Conservation (phyloP, 1,284 basidiomycete genomes). For the Inonotus hispidus region DNA sequence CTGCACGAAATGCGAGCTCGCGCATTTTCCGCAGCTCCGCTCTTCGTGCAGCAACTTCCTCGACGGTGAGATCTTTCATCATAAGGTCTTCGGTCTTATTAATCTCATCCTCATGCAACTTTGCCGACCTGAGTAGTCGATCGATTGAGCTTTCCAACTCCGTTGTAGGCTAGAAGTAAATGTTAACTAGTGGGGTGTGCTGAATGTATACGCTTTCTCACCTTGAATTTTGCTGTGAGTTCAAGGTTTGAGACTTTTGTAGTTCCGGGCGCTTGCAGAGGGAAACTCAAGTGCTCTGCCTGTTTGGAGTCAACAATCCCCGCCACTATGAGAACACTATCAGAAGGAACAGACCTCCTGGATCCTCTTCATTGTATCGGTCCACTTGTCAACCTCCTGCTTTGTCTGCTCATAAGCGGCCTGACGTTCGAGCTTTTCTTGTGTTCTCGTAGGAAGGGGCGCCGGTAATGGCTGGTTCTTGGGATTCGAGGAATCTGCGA, state of each 20-base stretch:
- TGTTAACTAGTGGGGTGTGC: not conserved
- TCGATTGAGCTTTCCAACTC: conserved; percentile 78
- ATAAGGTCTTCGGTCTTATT: conserved; percentile 74
- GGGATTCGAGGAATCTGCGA: conserved; percentile 44
- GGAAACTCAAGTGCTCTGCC: conserved; percentile 91
- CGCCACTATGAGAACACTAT: not conserved
- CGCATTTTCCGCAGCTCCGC: conserved; percentile 83
- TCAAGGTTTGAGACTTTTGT: conserved; percentile 69
- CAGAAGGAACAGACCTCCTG: conserved; percentile 50
- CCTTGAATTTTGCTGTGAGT: conserved; percentile 79
- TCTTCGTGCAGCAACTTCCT: conserved; percentile 79
- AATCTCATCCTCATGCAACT: conserved; percentile 77
- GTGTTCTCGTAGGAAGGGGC: conserved; percentile 80
- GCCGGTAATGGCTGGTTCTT: conserved; percentile 66
- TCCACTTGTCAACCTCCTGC: conserved; percentile 92
- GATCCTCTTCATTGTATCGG: conserved; percentile 83
- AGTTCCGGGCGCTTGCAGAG: conserved; percentile 66
- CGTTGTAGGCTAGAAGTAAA: conserved; percentile 54
- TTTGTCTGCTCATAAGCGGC: conserved; percentile 94
- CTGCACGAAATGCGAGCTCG: conserved; percentile 92
- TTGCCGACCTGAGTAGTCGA: conserved; percentile 68
- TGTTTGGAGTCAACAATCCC: conserved; percentile 27
- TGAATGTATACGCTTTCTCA: conserved; percentile 26
- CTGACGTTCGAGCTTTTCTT: conserved; percentile 88
- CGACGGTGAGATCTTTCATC: conserved; percentile 74